Conservation (phyloP, 2,329 filamentous ascomycete species). For the Hymenoscyphus repandus region DNA sequence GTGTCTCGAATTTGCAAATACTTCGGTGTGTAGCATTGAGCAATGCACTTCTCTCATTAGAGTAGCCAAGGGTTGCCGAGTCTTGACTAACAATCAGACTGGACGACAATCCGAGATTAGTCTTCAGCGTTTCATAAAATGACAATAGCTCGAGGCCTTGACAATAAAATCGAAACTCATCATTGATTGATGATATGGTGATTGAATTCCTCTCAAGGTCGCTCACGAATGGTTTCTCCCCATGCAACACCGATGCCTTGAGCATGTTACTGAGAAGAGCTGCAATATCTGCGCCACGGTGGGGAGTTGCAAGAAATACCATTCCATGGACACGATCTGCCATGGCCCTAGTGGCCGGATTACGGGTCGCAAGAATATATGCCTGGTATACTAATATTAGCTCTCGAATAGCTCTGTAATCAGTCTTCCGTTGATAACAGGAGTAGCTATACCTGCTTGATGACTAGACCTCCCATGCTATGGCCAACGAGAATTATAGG, state of each 20-base stretch:
- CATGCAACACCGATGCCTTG: background rate
- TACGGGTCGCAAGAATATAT: conserved; percentile 23
- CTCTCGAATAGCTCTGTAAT: background rate
- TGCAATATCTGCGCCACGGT: conserved; percentile 20
- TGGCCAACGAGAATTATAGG: conserved; percentile 41
- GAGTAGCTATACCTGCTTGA: conserved; percentile 20
- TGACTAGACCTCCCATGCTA: conserved; percentile 38
- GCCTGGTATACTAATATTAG: conserved; percentile 21
- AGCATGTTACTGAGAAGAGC: conserved; percentile 12
- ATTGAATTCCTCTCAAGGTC: conserved; percentile 31
- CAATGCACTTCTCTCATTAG: conserved; percentile 18
- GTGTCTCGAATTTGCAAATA: conserved; percentile 30
- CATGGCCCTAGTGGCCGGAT: conserved; percentile 8
- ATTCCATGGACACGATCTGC: conserved; percentile 26
- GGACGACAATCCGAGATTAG: conserved; percentile 20
- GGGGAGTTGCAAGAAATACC: conserved; percentile 35
- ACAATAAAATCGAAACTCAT: conserved; percentile 31
- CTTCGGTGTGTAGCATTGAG: conserved; percentile 31
- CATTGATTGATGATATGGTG: conserved; percentile 28
- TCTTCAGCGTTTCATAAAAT: conserved; percentile 41
- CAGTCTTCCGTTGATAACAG: background rate
- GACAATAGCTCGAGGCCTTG: conserved; percentile 33
- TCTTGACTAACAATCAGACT: conserved; percentile 27
- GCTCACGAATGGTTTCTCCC: conserved; percentile 20
- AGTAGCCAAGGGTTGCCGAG: conserved; percentile 26